A percentile compares a stretch with the other conserved stretches of the same genome.
These are phyloP conservation scores for Hansenula anomala DNA, from an alignment of 1,139 yeast species.

Conservation along the genomic window DNA sequence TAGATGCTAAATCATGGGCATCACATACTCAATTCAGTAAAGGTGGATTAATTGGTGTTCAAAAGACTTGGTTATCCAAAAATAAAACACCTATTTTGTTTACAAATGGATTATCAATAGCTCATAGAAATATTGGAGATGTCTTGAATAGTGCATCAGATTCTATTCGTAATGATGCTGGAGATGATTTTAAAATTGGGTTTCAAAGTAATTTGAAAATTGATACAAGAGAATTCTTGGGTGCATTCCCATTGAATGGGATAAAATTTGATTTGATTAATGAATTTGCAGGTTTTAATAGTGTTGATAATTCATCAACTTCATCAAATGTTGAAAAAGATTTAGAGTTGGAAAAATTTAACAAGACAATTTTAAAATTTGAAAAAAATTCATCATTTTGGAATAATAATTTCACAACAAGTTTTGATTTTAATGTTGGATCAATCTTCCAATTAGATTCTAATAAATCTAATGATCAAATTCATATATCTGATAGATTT, in stretches of 20 bases:
- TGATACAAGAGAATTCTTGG: conserved; percentile 25
- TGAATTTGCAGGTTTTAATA: conserved; percentile 23
- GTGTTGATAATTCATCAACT: conserved; percentile 16
- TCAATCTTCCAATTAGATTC: conserved; percentile 17
- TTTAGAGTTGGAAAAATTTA: conserved; percentile 21
- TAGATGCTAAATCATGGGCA: conserved; percentile 22
- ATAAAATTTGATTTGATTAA: conserved; percentile 19
- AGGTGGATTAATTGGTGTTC: conserved; percentile 23
- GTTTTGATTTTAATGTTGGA: conserved; percentile 23
- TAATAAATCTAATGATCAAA: conserved; percentile 15
- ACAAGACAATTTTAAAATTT: conserved; percentile 19
- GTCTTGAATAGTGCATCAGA: conserved; percentile 20
- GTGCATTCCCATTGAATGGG: conserved; percentile 24
- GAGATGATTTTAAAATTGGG: conserved; percentile 25
- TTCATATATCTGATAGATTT: conserved; percentile 37
- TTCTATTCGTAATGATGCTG: conserved; percentile 21
- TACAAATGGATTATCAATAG: conserved; percentile 25
- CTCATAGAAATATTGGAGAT: conserved; percentile 22
- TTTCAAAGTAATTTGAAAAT: conserved; percentile 20
- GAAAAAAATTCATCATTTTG: conserved; percentile 23
- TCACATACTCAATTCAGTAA: conserved; percentile 20
- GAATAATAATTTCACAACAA: conserved; percentile 20
- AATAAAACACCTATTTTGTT: too few species aligned
- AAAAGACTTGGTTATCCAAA: conserved; percentile 11
- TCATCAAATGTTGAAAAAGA: conserved; percentile 7